phyloP scores from a whole-genome alignment of 202 grass and related monocot species.

The Setaria viridis region DNA sequence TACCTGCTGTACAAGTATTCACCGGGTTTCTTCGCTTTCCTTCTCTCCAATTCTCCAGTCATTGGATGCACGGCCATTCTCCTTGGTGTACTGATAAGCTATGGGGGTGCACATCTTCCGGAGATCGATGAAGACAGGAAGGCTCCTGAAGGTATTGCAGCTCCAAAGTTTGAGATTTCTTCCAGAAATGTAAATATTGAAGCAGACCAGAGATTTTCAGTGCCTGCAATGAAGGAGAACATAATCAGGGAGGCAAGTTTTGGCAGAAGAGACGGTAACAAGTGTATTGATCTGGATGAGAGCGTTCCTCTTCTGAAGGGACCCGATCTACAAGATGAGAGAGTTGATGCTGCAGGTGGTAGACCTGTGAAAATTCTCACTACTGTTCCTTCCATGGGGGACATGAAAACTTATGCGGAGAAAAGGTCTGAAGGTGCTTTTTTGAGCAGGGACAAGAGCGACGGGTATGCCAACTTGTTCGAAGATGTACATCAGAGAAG shows the following conservation, averaged over 20 bases:
- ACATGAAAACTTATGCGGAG: conserved; percentile 21
- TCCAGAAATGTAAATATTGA: conserved; percentile 33
- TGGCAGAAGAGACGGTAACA: background rate
- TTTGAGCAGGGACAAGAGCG: conserved; percentile 6
- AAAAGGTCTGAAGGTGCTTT: conserved; percentile 2
- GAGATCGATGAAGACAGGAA: conserved; percentile 53
- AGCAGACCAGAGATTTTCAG: conserved; percentile 7
- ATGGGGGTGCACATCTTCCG: conserved; percentile 60
- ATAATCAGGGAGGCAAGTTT: conserved; percentile 28
- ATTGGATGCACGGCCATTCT: conserved; percentile 85
- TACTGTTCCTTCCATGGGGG: background rate
- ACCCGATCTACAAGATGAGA: conserved; percentile 30
- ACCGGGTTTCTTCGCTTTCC: conserved; percentile 67
- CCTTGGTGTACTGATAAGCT: conserved; percentile 68
- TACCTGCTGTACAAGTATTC: conserved; percentile 67
- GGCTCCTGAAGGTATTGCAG: conserved; percentile 27
- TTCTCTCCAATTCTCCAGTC: conserved; percentile 79
- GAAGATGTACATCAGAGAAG: conserved; percentile 20
- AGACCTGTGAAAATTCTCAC: background rate
- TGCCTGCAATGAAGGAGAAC: conserved; percentile 27
- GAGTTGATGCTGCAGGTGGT: conserved; percentile 19
- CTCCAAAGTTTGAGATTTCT: conserved; percentile 33
- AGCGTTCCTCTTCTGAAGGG: conserved; percentile 46
- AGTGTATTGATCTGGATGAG: conserved; percentile 31
- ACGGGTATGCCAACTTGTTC: background rate